Evolutionary conservation across 352 stramenopile genomes (phyloP), one percentile per base, ranked within the genome.

Genomic region (Pythium plurisporium): DNA sequence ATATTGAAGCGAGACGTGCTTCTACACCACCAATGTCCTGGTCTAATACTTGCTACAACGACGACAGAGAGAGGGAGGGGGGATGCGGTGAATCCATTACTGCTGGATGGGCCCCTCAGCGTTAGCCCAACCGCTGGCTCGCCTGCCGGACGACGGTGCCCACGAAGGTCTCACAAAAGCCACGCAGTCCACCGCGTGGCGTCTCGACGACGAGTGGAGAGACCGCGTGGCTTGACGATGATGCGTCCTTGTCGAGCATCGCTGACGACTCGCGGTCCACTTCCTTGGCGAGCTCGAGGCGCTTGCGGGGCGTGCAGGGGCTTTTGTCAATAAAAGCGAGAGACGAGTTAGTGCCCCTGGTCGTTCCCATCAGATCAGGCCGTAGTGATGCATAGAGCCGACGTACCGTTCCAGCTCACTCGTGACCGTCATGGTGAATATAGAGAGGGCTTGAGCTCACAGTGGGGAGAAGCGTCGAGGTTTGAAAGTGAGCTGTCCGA

Each of bases 241-340:
- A 25, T 5, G 43, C 40, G 31, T 27, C 22, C 41, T 59, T 62
- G 47, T 59, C 48, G 34, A 62, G 43, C 22, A 68, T 19, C 59
- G 59, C 31, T 55, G 61, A 58, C 19, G 59, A 78, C 46, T 88
- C 75, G 41, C 72, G 71, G 48, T 88, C 75, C 50, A 77, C 68
- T 55, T 74, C 63, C 40, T 75, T 67, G 20, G 77, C 79, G 20
- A 74, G 60, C 53, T 84, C 72, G 19, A 90, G 64, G 7, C 74
- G 79, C 70, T 88, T 87, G 23, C 73, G 69, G 12, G 77, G 77
- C 14, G 73, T 90, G 62, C 77, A 89, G 2, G 77, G 75, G 44
- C 77, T 89, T 47, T 22, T 6, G n/a, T 11, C 12, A 20, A 34
- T 1, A 37, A 14, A 15, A 43, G 17, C 20, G 29, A 41, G 2